These are phyloP conservation scores for Passalora sequoiae DNA, from an alignment of 2,329 filamentous ascomycete genomes.

Conservation along the genomic window DNA sequence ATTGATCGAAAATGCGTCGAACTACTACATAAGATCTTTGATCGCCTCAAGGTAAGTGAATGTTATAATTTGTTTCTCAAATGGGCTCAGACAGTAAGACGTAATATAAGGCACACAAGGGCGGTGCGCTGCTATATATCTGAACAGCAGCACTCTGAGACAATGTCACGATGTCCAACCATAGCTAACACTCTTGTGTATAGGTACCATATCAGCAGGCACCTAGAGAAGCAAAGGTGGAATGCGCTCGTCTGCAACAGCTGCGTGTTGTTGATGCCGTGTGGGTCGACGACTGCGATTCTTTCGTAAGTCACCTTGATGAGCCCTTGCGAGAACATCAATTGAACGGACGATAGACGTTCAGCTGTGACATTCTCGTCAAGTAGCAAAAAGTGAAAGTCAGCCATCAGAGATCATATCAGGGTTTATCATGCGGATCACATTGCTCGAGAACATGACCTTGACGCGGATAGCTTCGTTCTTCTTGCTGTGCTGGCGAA, in stretches of 20 bases:
- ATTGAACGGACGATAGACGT: too few relatives aligned
- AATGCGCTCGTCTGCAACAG: conserved; percentile 44
- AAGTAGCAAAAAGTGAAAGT: conserved; percentile 31
- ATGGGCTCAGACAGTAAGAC: too few relatives aligned
- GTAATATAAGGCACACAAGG: too few relatives aligned
- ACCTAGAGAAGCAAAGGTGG: conserved; percentile 44
- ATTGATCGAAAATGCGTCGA: conserved; percentile 33
- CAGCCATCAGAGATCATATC: conserved; percentile 32
- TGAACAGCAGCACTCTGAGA: too few relatives aligned
- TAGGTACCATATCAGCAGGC: conserved; percentile 44
- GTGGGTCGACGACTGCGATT: conserved; percentile 46
- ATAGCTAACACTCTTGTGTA: too few relatives aligned
- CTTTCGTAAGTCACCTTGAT: too few relatives aligned
- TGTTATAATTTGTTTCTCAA: too few relatives aligned
- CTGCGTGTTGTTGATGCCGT: conserved; percentile 46
- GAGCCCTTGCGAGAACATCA: too few relatives aligned
- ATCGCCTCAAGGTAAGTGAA: conserved; percentile 37
- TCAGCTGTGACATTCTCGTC: conserved; percentile 43
- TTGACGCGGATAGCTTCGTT: conserved; percentile 37
- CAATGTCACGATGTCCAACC: too few relatives aligned
- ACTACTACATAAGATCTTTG: conserved; percentile 36
- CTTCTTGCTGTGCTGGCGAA: conserved; percentile 40
- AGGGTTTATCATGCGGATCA: conserved; percentile 31
- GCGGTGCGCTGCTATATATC: too few relatives aligned
- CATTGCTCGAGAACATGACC: conserved; percentile 26